Base-by-base conservation (phyloP, 805 yeast genomes). In the Candida sakaeoensis region DNA sequence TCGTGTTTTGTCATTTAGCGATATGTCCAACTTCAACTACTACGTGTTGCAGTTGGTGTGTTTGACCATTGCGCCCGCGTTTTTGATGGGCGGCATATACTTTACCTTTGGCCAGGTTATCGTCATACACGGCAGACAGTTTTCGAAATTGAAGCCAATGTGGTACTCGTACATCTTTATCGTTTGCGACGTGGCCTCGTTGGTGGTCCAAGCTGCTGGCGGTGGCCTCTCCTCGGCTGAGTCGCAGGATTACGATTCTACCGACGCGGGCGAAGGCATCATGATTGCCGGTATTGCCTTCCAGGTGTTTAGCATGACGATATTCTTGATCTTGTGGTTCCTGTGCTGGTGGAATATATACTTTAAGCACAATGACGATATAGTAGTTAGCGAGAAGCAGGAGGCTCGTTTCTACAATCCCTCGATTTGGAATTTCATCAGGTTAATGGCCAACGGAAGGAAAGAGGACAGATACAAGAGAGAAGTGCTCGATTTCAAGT, bases 111-210 rank as follows among this genome's bases (percentile, higher is more conserved):
- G 66, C 3, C 70, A 64, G 40, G 38, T 57, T 36, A 66, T 63
- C 30, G 60, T 57, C 16, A 50, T 62, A 16, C 57, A 61, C 32
- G 69, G 70, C 12, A 46, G 63, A 29, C 51, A 57, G 17, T 65
- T 54, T 46, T 59, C 68, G n/a, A 45, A 57, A 4, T 51, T 64
- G 40, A 60, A 57, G 43, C 72, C 72, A 8, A 54, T 65, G 58
- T 63, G 66, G 67, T 65, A 65, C 44, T 56, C 70, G 3, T 65
- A 65, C 49, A 50, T 65, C 27, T 65, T 65, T 48, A 62, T 65
- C 33, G 53, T 57, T 3, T 46, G 55, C 33, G 72, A 65, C 41
- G 57, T 65, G 8, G 22, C 60, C 5, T 57, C 67, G 4, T 52
- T 65, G 19, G 36, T 62, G 8, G 49, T 65, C 25, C 72, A 65